Conservation (phyloP, 441 rosid genomes). For the Aquilaria agallochum region DNA sequence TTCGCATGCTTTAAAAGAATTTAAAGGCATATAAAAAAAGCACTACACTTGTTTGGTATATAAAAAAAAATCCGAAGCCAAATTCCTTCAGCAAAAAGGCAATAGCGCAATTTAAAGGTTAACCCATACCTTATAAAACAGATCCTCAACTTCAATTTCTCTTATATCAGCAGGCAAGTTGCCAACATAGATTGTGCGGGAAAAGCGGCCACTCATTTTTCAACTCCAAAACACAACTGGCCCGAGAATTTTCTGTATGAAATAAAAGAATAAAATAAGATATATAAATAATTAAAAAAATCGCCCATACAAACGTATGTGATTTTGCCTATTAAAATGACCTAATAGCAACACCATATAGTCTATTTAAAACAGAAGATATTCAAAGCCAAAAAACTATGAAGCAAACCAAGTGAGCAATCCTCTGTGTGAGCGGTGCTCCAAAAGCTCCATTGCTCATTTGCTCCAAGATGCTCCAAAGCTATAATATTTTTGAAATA, state of each 20-base stretch:
- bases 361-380: conserved; percentile 21
- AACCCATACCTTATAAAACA: conserved; percentile 79
- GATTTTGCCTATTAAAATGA: conserved; percentile 22
- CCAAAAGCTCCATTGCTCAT: conserved; percentile 95
- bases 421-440: conserved; percentile 85
- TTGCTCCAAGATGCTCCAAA: conserved; percentile 93
- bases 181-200: conserved; percentile 93
- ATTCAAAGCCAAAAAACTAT: conserved; percentile 41
- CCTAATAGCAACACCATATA: conserved; percentile 25
- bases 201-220: conserved; percentile 93
- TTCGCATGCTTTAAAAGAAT: too few species aligned
- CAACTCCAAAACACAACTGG: conserved; percentile 16
- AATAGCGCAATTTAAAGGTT: not conserved
- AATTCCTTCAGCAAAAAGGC: not conserved
- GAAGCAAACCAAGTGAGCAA: conserved; percentile 95
- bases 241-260: conserved; percentile 38
- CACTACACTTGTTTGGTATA: too few species aligned
- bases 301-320: conserved; percentile 7
- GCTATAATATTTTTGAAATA: conserved; percentile 70
- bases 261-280: conserved; percentile 14
- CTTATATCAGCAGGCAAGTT: conserved; percentile 88
- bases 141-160: conserved; percentile 87
- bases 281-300: conserved; percentile 21
- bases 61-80: too few species aligned
- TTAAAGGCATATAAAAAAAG: too few species aligned